phyloP scores from a whole-genome alignment of 805 yeast species.

The Dipodascus albidus region DNA sequence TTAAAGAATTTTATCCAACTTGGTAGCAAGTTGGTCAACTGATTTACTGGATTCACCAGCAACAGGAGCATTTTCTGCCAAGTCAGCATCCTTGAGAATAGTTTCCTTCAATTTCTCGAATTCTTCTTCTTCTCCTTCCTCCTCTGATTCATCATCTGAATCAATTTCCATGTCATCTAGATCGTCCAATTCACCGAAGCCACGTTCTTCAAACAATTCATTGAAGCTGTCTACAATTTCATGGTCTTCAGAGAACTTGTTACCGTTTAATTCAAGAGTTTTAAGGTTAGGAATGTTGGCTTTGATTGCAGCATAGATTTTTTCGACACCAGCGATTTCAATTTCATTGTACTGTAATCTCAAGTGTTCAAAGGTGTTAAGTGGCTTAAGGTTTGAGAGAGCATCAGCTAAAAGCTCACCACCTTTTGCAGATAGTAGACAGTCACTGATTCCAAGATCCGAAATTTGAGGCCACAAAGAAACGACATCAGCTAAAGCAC shows the following conservation, averaged over 20 bases:
- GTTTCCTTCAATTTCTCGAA: slow-evolving; percentile 49
- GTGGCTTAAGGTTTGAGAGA: slow-evolving; percentile 20
- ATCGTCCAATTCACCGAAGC: slow-evolving; percentile 79
- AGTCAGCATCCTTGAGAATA: slow-evolving; percentile 32
- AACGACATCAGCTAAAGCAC: slow-evolving; percentile 50
- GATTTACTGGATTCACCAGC: slow-evolving; percentile 32
- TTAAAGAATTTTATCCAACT: slow-evolving; percentile 45
- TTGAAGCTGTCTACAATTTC: slow-evolving; percentile 50
- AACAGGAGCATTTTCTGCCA: slow-evolving; percentile 31
- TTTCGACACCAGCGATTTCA: slow-evolving; percentile 48
- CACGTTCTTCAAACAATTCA: slow-evolving; percentile 56
- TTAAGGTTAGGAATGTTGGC: slow-evolving; percentile 48
- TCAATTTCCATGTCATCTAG: slow-evolving; percentile 89
- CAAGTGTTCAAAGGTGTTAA: slow-evolving; percentile 41
- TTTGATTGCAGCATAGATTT: slow-evolving; percentile 44
- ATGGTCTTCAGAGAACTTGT: slow-evolving; percentile 82
- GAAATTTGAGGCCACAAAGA: slow-evolving; percentile 51
- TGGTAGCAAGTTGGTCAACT: slow-evolving; percentile 48
- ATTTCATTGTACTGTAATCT: slow-evolving; percentile 86
- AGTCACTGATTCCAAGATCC: slow-evolving; percentile 83
- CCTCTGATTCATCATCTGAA: slow-evolving; percentile 53
- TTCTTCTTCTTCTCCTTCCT: slow-evolving; percentile 43
- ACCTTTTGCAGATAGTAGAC: slow-evolving; percentile 74
- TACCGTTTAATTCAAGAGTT: slow-evolving; percentile 80
- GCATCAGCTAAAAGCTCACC: slow-evolving; percentile 40